Base-by-base conservation (phyloP, 768 basidiomycete species). In the Mycena pura region DNA sequence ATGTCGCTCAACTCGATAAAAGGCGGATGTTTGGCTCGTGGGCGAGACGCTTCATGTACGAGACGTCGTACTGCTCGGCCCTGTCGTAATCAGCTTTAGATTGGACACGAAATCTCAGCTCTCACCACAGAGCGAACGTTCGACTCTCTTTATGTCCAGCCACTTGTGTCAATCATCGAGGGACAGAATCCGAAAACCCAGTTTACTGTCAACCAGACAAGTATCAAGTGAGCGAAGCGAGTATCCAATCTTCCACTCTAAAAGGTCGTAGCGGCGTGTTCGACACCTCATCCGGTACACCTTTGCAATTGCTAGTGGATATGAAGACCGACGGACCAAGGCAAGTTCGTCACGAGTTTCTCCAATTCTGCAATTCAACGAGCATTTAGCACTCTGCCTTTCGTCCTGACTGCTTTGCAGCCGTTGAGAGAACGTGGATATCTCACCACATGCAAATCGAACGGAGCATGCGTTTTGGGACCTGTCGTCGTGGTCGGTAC, bases 1-100 rank as follows among this genome's bases (percentile, higher is more conserved):
- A n/a, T n/a, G n/a, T n/a, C n/a, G n/a, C n/a, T n/a, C n/a, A n/a
- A n/a, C n/a, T n/a, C n/a, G n/a, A n/a, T n/a, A n/a, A n/a, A n/a
- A n/a, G n/a, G 84, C 84, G 3, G 84, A 85, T 67, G 82, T 85
- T 17, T 84, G 76, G 78, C 70, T 80, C 8, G 63, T 81, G 21
- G 74, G 80, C 52, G 77, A 75, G n/a, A 77, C 78, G 11, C 74
- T 85, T 14, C 75, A 76, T 53, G 82, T 81, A 58, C 55, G 77
- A 73, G 21, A 21, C 31, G 14, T 21, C 19, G 15, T 15, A 15
- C 13, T 29, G 22, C 27, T 40, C 19, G 44, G 55, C 34, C 34
- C 34, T 47, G 11, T 48, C 27, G 15, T 39, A 38, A 38, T 45
- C 34, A 14, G 34, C 17, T 27, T 25, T 63, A 83, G 81, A 68